Evolutionary conservation across 768 basidiomycete genomes (phyloP).

Genomic region (Pleurotus cornucopiae): DNA sequence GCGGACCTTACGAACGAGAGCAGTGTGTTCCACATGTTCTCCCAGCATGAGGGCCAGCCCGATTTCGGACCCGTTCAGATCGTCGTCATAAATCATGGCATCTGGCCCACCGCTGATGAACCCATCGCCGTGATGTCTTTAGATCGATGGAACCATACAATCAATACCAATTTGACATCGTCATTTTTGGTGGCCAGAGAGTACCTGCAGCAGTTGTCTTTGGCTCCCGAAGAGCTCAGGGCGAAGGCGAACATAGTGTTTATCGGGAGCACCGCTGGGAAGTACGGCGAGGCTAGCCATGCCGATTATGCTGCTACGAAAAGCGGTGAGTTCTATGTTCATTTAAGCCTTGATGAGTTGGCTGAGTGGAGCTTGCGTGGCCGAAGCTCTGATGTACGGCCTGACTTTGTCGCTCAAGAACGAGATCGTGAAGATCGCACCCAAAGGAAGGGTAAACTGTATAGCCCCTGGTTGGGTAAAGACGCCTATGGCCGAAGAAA

Average conservation of each 20-base stretch:
- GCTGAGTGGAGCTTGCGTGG: background rate
- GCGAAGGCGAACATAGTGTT: conserved; percentile 58
- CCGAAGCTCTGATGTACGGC: conserved; percentile 68
- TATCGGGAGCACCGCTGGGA: conserved; percentile 70
- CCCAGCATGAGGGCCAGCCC: conserved; percentile 25
- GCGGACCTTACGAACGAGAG: conserved; percentile 59
- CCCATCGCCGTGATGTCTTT: conserved; percentile 56
- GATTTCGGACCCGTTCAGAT: conserved; percentile 53
- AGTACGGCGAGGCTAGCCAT: conserved; percentile 66
- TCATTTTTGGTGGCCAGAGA: conserved; percentile 65
- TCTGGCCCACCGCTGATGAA: conserved; percentile 40
- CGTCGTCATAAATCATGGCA: conserved; percentile 58
- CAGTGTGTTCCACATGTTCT: conserved; percentile 49
- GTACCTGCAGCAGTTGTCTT: conserved; percentile 47
- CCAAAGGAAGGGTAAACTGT: conserved; percentile 64
- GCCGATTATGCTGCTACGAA: conserved; percentile 66
- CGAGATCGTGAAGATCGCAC: conserved; percentile 75
- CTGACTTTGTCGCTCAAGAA: conserved; percentile 67
- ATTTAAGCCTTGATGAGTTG: background rate
- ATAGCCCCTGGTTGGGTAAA: conserved; percentile 67
- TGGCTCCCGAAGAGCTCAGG: conserved; percentile 33
- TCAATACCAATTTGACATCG: conserved; percentile 61
- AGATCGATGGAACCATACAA: conserved; percentile 57
- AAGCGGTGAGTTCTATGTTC: conserved; percentile 44
- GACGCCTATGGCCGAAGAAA: conserved; percentile 59